A percentile compares a stretch with the other conserved stretches of the same genome.
These are phyloP conservation scores for Mycena haematopus DNA, from an alignment of 768 basidiomycete genomes.

Conservation along the genomic window DNA sequence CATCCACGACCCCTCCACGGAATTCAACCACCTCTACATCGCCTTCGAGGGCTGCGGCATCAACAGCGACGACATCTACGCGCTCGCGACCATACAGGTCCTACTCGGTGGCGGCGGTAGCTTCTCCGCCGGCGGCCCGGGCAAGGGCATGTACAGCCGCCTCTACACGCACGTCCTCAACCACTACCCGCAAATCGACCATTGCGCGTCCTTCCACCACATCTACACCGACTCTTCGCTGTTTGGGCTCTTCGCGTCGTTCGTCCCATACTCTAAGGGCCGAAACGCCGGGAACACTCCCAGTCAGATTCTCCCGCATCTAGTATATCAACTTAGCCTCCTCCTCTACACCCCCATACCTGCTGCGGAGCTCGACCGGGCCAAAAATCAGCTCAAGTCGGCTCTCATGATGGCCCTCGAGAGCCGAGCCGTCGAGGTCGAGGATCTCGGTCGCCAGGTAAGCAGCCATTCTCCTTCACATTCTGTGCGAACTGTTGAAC, in stretches of 20 bases:
- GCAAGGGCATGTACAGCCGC: slow-evolving; percentile 99
- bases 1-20: slow-evolving; percentile 62
- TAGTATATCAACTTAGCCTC: slow-evolving; percentile 87
- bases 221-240: slow-evolving; percentile 94
- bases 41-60: slow-evolving; percentile 92
- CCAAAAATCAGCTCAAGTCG: slow-evolving; percentile 95
- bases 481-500: not conserved
- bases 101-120: slow-evolving; percentile 94
- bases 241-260: slow-evolving; percentile 90
- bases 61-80: slow-evolving; percentile 90
- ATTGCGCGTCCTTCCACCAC: slow-evolving; percentile 97
- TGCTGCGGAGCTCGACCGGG: slow-evolving; percentile 75
- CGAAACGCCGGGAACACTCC: slow-evolving; percentile 67
- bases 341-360: slow-evolving; percentile 76
- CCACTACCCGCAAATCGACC: slow-evolving; percentile 91
- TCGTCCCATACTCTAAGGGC: slow-evolving; percentile 68
- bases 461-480: slow-evolving; percentile 20
- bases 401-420: slow-evolving; percentile 95
- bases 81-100: slow-evolving; percentile 92
- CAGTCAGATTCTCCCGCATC: slow-evolving; percentile 77
- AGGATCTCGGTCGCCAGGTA: slow-evolving; percentile 91
- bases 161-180: slow-evolving; percentile 96
- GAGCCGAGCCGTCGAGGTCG: slow-evolving; percentile 82
- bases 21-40: slow-evolving; percentile 93
- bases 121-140: slow-evolving; percentile 98